A percentile compares a stretch with the other conserved stretches of the same genome.
phyloP scores from a whole-genome alignment of 371 early-diverging fungal genomes.

The Mucor ambiguus region DNA sequence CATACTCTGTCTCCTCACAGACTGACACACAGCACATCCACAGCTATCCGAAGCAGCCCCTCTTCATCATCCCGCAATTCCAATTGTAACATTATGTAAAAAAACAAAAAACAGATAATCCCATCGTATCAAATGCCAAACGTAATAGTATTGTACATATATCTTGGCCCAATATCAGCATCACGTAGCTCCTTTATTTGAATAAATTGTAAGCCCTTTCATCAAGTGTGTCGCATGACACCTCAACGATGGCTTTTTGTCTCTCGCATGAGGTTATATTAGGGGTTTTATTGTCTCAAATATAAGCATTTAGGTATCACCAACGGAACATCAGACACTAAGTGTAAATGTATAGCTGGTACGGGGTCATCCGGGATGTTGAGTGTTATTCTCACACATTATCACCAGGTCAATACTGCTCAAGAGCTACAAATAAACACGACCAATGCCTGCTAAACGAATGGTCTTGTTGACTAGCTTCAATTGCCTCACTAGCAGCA shows the following conservation, averaged over 20 bases:
- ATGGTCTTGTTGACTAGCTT: not conserved
- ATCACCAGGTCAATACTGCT: not conserved
- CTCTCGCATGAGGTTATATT: too few species aligned
- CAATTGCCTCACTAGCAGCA: not conserved
- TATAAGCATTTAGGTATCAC: not conserved
- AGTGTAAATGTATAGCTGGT: not conserved
- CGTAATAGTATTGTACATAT: not conserved
- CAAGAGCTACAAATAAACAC: not conserved
- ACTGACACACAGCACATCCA: not conserved
- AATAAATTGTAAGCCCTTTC: not conserved
- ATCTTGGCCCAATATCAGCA: not conserved
- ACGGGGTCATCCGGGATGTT: too few species aligned
- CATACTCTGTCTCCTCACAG: slow-evolving; percentile 7
- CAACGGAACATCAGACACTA: not conserved
- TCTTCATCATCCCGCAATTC: slow-evolving; percentile 2
- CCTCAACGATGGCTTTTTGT: too few species aligned
- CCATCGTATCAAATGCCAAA: not conserved
- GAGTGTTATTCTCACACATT: not conserved
- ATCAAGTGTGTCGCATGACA: too few species aligned
- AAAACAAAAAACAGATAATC: not conserved
- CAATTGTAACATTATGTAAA: slow-evolving; percentile 18
- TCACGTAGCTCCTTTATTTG: not conserved
- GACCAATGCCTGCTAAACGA: too few species aligned
- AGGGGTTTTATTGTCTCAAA: too few species aligned
- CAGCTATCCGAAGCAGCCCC: not conserved